phyloP scores from a whole-genome alignment of 2,329 filamentous ascomycete genomes.

The Aspergillus arachidicola region DNA sequence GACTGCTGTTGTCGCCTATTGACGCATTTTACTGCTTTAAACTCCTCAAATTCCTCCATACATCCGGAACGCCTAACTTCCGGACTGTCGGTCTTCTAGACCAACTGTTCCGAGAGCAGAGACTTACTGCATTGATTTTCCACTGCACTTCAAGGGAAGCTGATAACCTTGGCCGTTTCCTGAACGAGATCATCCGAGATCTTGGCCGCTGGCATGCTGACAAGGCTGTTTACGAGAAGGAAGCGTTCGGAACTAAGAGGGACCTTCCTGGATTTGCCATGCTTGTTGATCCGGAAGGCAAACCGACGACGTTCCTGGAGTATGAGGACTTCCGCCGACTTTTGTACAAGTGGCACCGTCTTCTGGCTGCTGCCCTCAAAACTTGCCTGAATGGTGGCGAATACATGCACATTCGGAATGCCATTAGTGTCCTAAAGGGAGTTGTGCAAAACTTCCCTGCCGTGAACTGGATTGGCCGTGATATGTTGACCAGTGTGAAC shows the following conservation, averaged over 20 bases:
- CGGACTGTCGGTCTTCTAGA: constrained; percentile 82
- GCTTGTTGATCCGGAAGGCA: constrained; percentile 69
- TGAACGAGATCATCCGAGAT: constrained; percentile 79
- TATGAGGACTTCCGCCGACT: constrained; percentile 85
- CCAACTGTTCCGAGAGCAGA: constrained; percentile 79
- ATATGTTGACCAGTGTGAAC: constrained; percentile 47
- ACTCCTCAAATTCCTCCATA: constrained; percentile 85
- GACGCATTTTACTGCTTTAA: constrained; percentile 89
- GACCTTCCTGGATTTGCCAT: constrained; percentile 78
- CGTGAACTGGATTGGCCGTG: constrained; percentile 79
- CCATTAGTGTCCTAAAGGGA: constrained; percentile 83
- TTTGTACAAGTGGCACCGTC: constrained; percentile 87
- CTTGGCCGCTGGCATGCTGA: constrained; percentile 82
- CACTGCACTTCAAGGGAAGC: constrained; percentile 87
- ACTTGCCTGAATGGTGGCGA: constrained; percentile 79
- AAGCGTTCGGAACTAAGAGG: constrained; percentile 69
- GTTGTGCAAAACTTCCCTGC: constrained; percentile 82
- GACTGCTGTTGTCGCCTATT: constrained; percentile 77
- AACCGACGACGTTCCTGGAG: constrained; percentile 71
- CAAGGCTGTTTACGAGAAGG: constrained; percentile 75
- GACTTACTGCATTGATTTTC: constrained; percentile 81
- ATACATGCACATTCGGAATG: constrained; percentile 98
- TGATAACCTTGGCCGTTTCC: constrained; percentile 88
- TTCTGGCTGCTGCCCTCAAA: constrained; percentile 77
- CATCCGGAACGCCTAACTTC: constrained; percentile 81